A percentile compares a stretch with the other conserved stretches of the same genome.
Evolutionary conservation across 129 eudicot genomes (phyloP).

Genomic region (Glebionis coronaria): DNA sequence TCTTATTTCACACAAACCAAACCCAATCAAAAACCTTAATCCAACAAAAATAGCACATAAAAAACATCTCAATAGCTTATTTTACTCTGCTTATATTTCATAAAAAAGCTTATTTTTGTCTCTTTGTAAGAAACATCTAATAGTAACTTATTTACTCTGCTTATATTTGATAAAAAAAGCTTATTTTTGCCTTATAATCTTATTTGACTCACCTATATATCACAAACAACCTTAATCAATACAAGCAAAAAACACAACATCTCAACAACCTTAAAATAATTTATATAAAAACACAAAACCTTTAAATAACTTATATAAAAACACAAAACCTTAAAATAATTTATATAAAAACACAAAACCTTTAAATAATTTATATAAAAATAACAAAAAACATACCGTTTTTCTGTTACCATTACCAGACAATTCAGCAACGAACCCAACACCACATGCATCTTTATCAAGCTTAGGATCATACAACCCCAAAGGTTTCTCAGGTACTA

Average conservation of each 20-base stretch:
- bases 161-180: too few species aligned
- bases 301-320: neutral
- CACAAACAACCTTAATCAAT: neutral
- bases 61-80: neutral
- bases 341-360: neutral
- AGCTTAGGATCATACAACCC: constrained; percentile 81
- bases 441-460: constrained; percentile 98
- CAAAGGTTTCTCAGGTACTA: constrained; percentile 89
- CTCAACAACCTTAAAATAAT: neutral
- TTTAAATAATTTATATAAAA: neutral
- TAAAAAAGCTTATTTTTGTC: too few species aligned
- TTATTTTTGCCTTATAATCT: too few species aligned
- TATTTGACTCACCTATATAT: constrained; percentile 45
- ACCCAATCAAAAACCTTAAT: too few species aligned
- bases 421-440: constrained; percentile 95
- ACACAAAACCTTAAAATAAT: neutral
- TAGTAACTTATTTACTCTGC: neutral
- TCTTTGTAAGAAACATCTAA: too few species aligned
- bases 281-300: neutral
- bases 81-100: neutral
- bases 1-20: too few species aligned
- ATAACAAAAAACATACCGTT: constrained; percentile 69
- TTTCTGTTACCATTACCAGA: constrained; percentile 82
- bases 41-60: neutral
- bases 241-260: constrained; percentile 2